Conservation (phyloP, 1,284 basidiomycete species). For the Leccinum griseonigrum region DNA sequence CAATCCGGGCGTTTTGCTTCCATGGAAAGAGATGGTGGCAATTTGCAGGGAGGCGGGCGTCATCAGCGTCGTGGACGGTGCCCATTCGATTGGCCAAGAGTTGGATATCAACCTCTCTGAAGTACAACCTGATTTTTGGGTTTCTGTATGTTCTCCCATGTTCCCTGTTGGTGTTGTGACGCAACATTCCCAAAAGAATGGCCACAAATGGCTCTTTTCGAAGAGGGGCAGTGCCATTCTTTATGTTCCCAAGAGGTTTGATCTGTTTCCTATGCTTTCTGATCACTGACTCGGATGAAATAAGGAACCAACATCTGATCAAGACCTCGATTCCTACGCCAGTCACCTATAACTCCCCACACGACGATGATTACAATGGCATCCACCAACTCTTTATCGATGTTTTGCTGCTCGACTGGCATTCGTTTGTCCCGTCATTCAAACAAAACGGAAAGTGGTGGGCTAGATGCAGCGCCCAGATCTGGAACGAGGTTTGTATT, state of each 20-base stretch:
- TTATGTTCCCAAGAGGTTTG: slow-evolving; percentile 75
- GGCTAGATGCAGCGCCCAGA: slow-evolving; percentile 67
- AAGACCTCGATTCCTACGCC: slow-evolving; percentile 76
- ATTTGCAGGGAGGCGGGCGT: slow-evolving; percentile 70
- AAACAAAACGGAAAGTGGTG: slow-evolving; percentile 69
- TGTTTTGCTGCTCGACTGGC: slow-evolving; percentile 42
- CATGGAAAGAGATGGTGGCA: slow-evolving; percentile 77
- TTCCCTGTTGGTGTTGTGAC: not conserved
- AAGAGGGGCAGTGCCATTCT: slow-evolving; percentile 73
- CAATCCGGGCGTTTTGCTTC: slow-evolving; percentile 68
- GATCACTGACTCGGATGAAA: not conserved
- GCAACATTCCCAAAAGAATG: slow-evolving; percentile 47
- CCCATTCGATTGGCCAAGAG: slow-evolving; percentile 79
- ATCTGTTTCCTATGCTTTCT: not conserved
- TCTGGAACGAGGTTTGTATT: slow-evolving; percentile 68
- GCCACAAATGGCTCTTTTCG: slow-evolving; percentile 82
- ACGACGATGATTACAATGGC: slow-evolving; percentile 30
- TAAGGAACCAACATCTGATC: slow-evolving; percentile 71
- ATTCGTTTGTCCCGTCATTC: slow-evolving; percentile 36
- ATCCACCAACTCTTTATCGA: slow-evolving; percentile 36
- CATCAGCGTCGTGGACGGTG: slow-evolving; percentile 77
- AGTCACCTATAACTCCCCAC: slow-evolving; percentile 49
- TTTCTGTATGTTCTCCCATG: slow-evolving; percentile 51
- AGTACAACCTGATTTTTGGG: slow-evolving; percentile 75
- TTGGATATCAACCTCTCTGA: slow-evolving; percentile 57